Percentiles rank a stretch among this genome's conserved stretches.
These are phyloP conservation scores for Forsythia viridissima DNA, from an alignment of 257 asterid species.

Conservation along the genomic window DNA sequence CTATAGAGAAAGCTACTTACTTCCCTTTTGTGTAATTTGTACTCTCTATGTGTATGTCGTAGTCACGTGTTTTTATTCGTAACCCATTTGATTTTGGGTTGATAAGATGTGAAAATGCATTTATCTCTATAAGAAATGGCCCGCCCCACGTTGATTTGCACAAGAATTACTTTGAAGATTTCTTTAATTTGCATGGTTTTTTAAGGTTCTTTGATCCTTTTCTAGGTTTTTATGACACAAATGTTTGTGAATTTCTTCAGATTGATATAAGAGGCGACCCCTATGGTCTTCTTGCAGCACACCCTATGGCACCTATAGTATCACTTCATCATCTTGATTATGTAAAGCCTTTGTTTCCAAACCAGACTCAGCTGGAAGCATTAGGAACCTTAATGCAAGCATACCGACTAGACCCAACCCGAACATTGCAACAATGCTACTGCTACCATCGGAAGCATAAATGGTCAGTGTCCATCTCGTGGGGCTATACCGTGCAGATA, in stretches of 20 bases:
- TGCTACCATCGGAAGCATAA: conserved; percentile 56
- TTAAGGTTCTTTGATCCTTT: neutral
- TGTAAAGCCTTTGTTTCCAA: conserved; percentile 61
- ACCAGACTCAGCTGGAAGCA: conserved; percentile 56
- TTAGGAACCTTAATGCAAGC: conserved; percentile 51
- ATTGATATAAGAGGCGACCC: conserved; percentile 74
- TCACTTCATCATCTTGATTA: conserved; percentile 87
- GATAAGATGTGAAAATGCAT: no score
- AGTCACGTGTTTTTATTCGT: no score
- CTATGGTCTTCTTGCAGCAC: conserved; percentile 84
- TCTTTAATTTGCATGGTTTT: no score
- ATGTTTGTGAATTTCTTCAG: conserved; percentile 37
- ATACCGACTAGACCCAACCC: conserved; percentile 56
- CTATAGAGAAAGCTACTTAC: no score
- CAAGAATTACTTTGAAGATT: no score
- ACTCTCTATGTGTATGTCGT: no score
- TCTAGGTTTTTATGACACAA: neutral
- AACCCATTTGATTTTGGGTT: no score
- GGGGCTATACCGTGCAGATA: conserved; percentile 82
- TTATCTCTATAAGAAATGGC: no score
- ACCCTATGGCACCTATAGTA: conserved; percentile 74
- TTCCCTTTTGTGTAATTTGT: no score
- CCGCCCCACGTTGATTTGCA: no score
- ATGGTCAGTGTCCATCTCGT: conserved; percentile 79
- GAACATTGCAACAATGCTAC: conserved; percentile 64